Base-by-base conservation (phyloP, 257 asterid genomes). In the Buddleja alternifolia region DNA sequence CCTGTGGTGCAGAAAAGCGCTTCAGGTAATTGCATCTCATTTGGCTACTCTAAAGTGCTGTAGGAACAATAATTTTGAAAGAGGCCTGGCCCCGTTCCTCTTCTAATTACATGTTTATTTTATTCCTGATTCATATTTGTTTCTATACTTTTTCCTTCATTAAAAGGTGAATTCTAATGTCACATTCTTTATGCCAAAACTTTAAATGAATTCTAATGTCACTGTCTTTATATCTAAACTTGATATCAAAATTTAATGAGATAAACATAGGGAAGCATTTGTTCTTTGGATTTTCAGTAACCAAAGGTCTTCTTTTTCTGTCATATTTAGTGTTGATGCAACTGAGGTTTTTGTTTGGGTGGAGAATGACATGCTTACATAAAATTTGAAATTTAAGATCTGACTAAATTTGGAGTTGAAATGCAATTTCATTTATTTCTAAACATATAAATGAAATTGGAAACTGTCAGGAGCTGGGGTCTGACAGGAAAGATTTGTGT, bases 1-100 rank as follows among this genome's bases (percentile, higher is more conserved):
- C 90, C 60, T 91, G 97, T 77, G 91, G 96, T 66, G 70, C 81
- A 25, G 90, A 90, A 74, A 93, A 90, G 80, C 85, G 92, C 66
- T 89, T 90, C 76, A 94, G 99, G 99, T 93, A 72, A 81, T 69
- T 76, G 64, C 70, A 66, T 81, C 71, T 72, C 71, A 57, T 73
- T 71, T 53, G 51, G 58, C 60, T 65, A 63, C 66, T 53, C 61
- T 76, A 55, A 58, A 32, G 48, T 62, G 53, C 55, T 57, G 39
- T 54, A 45, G 48, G 46, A 64, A 21, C 75, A 56, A 39, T 48
- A 48, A 29, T 56, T 73, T 70, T 42, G 66, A 56, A 44, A 57
- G 40, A 66, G 64, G 42, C 79, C 42, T 60, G 68, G n/a, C 73
- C 41, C 3, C 42, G 41, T 55, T 69, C 74, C 50, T 56, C 61